Evolutionary conservation across 768 basidiomycete species (phyloP).

Genomic region (Pulveroboletus ravenelii): DNA sequence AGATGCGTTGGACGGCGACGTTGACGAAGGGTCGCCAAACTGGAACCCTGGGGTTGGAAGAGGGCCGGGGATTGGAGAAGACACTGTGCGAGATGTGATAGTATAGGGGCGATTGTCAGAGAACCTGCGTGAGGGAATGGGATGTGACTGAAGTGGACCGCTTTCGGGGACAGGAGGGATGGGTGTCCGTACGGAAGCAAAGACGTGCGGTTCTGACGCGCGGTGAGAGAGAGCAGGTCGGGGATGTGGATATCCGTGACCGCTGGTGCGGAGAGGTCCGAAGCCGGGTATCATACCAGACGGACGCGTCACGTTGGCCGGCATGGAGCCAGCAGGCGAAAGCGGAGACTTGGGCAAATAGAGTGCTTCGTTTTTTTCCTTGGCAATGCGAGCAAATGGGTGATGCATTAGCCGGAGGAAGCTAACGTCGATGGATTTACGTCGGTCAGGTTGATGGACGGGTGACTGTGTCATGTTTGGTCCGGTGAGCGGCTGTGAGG

Average conservation of each 20-base stretch:
- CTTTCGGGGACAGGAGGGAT: constrained; percentile 31
- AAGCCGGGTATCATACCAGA: constrained; percentile 23
- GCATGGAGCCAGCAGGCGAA: constrained; percentile 27
- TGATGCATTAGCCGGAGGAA: constrained; percentile 51
- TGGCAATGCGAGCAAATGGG: constrained; percentile 30
- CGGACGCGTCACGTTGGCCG: constrained; percentile 35
- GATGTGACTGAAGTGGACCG: constrained; percentile 9
- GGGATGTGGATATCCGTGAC: constrained; percentile 42
- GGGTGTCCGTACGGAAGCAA: constrained; percentile 35
- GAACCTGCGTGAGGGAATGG: constrained; percentile 19
- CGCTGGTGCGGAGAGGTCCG: constrained; percentile 44
- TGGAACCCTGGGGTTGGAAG: constrained; percentile 59
- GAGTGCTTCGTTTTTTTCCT: constrained; percentile 33
- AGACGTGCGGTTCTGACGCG: constrained; percentile 32
- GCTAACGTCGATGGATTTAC: constrained; percentile 38
- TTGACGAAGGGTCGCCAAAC: constrained; percentile 55
- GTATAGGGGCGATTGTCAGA: constrained; percentile 49
- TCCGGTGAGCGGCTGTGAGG: constrained; percentile 22
- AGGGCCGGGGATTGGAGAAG: constrained; percentile 48
- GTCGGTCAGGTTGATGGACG: constrained; percentile 34
- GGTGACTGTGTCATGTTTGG: constrained; percentile 34
- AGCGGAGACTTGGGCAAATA: constrained; percentile 32
- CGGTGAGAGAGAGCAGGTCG: constrained; percentile 27
- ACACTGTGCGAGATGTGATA: constrained; percentile 44
- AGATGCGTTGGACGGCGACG: constrained; percentile 42